Base-by-base conservation (phyloP, 2,329 filamentous ascomycete species). In the Aspergillus flavus region DNA sequence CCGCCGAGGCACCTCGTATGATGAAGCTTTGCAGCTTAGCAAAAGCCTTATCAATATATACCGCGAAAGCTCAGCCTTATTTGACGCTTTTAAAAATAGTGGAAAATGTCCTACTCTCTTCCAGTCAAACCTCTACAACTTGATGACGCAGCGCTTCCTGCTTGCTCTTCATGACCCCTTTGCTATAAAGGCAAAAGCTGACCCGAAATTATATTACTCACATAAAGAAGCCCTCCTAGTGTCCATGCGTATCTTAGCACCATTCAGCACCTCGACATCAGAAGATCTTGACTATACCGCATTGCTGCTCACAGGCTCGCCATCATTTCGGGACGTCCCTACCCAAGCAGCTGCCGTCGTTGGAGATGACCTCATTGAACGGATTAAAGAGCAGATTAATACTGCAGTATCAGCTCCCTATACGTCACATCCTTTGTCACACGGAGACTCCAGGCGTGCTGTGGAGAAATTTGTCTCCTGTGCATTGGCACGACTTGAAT, bases 131-230 rank as follows among this genome's bases (percentile, higher is more conserved):
- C 39, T 64, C 5, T 58, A 57, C 30, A 55, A 58, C 30, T 45
- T 61, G 12, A 55, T 58, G 39, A 64, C 55, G 6, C 58, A 58
- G 10, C 58, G 62, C n/a, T 64, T 64, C 19, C 39, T 64, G 19
- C 43, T 63, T 11, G 41, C 58, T 10, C 61, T 63, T 19, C 61
- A 63, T 34, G 53, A 52, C 34, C 58, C 58, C 16, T 63, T 59
- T 41, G 23, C 66, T 5, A 54, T 58, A 16, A 28, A 41, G 55
- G 46, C 61, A 23, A 58, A 58, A 36, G 10, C 48, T 26, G 45
- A 55, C 16, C 61, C 56, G 6, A 48, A 39, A 6, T 59, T 58
- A 9, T 36, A 52, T 57, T 58, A 54, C 39, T 62, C 61, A 19
- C 61, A 57, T 30, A 28, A 62, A 16, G 26, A n/a, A 19, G 46